A percentile compares a stretch with the other conserved stretches of the same genome.
These are phyloP conservation scores for Mycena belliarum DNA, from an alignment of 768 basidiomycete species.

Conservation along the genomic window DNA sequence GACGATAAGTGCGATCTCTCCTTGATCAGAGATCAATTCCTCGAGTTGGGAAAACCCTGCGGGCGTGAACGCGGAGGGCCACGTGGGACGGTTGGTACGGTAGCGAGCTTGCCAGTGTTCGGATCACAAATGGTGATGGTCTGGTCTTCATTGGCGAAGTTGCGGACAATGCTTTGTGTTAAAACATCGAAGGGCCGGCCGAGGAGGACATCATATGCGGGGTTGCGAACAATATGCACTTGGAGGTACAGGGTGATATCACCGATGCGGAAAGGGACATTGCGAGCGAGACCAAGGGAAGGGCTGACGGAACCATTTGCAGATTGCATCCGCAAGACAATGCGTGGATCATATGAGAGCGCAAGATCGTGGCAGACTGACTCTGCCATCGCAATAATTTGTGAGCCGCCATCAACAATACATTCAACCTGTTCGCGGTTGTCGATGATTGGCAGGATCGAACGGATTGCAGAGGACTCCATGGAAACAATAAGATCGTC, in stretches of 20 bases:
- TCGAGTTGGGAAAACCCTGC: not conserved
- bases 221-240: conserved; percentile 12
- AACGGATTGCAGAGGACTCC: conserved; percentile 18
- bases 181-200: conserved; percentile 14
- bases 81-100: conserved; percentile 9
- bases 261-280: conserved; percentile 16
- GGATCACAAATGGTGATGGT: conserved; percentile 8
- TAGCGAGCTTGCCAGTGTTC: not conserved
- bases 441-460: not conserved
- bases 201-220: conserved; percentile 16
- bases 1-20: conserved; percentile 7
- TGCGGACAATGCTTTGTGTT: not conserved
- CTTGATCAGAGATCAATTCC: conserved; percentile 11
- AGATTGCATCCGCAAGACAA: conserved; percentile 5
- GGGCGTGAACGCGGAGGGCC: not conserved
- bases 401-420: conserved; percentile 24
- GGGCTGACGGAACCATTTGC: not conserved
- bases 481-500: conserved; percentile 6
- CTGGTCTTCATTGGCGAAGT: conserved; percentile 7
- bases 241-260: conserved; percentile 11
- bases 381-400: conserved; percentile 27
- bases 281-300: conserved; percentile 11
- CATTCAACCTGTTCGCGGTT: conserved; percentile 8
- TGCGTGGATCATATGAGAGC: not conserved
- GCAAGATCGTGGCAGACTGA: conserved; percentile 11